Base-by-base conservation (phyloP, 83 land plant species). In the Thuja plicata region DNA sequence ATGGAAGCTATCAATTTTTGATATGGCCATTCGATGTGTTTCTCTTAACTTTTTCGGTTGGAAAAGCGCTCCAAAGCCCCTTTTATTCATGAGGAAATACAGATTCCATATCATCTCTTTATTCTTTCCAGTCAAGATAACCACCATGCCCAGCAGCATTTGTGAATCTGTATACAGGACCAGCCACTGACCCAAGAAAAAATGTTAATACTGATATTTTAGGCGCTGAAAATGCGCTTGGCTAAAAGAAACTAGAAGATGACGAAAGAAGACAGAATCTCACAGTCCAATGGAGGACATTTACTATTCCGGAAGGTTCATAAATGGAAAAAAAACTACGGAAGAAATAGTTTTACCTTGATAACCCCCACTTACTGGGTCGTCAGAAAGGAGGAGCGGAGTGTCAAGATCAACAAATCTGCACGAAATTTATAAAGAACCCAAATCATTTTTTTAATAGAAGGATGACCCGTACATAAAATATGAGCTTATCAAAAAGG, bases 371-470 rank as follows among this genome's bases (percentile, higher is more conserved):
- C 90, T 71, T 77, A 96, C 98, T 17, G 97, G 98, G 90, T 96
- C 98, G 17, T 94, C 94, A 24, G 95, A 87, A 66, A 96, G 89
- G 54, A 96, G 90, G 24, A 96, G 92, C 0, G 98, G 98, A 74
- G 98, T 96, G 90, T 96, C 98, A n/a, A 96, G 88, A 83, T 96
- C 98, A 89, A 96, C 87, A 86, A 88, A 95, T 88, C 97, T 96
- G 94, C 87, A 89, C 30, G 34, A 88, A 9, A 79, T 76, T 76
- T 34, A 76, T 34, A 34, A 8, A 86, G 54, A 34, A 55, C 34
- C 35, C 17, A 85, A 73, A 38, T 62, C 74, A 50, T 9, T 19
- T 32, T n/a, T 38, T 30, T 32, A 43, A 43, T n/a, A 83, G 32
- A 82, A 10, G 27, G 7, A 82, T 35, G 37, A 17, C 8, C 45